phyloP scores from a whole-genome alignment of 768 basidiomycete species.

The Hirschioporus abietinus region DNA sequence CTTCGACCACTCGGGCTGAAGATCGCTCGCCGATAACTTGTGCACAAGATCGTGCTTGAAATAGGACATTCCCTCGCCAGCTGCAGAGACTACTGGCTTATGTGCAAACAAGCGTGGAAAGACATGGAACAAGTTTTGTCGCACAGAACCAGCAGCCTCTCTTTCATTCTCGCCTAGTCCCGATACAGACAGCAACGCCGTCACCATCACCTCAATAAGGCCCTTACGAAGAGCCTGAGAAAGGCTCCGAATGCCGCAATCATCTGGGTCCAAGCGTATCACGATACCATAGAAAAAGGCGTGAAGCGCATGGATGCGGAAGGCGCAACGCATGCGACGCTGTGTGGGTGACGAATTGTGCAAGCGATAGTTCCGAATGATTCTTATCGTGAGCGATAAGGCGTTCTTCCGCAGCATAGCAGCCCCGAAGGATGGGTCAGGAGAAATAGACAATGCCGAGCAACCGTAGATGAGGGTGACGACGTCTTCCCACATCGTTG shows the following conservation, averaged over 20 bases:
- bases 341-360: background rate
- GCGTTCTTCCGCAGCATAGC: background rate
- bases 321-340: background rate
- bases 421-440: background rate
- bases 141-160: background rate
- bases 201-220: background rate
- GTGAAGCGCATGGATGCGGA: background rate
- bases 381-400: background rate
- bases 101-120: background rate
- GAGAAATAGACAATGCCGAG: background rate
- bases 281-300: background rate
- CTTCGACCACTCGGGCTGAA: background rate
- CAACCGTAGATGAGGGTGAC: background rate
- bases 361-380: background rate
- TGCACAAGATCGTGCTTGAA: background rate
- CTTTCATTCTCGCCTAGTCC: background rate
- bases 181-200: background rate
- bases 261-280: background rate
- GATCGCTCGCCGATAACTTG: background rate
- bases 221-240: background rate
- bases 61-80: background rate
- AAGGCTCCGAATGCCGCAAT: background rate
- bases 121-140: background rate
- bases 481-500: background rate
- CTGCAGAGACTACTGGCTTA: background rate